These are phyloP conservation scores for Leptosphaerulina australis DNA, from an alignment of 2,329 filamentous ascomycete species.

Conservation along the genomic window DNA sequence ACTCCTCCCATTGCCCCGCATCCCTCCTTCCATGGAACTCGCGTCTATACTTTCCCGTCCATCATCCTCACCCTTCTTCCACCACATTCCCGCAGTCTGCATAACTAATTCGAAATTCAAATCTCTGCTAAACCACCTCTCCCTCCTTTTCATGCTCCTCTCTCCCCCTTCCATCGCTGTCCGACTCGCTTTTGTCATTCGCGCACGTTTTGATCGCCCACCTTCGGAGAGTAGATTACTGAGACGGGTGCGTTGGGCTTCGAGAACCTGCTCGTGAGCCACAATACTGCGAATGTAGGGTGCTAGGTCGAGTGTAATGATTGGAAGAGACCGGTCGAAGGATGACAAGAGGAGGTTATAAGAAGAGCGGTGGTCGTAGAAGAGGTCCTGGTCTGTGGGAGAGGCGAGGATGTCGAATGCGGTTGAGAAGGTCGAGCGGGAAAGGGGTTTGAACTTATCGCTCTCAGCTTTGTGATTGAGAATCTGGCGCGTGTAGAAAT, in stretches of 20 bases:
- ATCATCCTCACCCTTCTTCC: slow-evolving; percentile 18
- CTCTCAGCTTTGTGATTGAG: slow-evolving; percentile 29
- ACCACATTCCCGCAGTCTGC: slow-evolving; percentile 59
- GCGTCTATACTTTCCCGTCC: slow-evolving; percentile 1
- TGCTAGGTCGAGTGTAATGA: slow-evolving; percentile 77
- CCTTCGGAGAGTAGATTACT: slow-evolving; percentile 68
- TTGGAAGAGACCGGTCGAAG: slow-evolving; percentile 72
- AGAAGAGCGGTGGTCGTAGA: slow-evolving; percentile 38
- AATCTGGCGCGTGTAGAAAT: slow-evolving; percentile 33
- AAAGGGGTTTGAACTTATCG: slow-evolving; percentile 34
- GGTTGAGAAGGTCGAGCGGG: slow-evolving; percentile 50
- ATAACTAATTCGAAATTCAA: slow-evolving; percentile 68
- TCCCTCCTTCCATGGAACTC: slow-evolving; percentile 1
- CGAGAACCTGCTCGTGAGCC: slow-evolving; percentile 72
- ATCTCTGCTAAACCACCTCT: slow-evolving; percentile 71
- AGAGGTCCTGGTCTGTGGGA: slow-evolving; percentile 30
- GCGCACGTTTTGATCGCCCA: slow-evolving; percentile 62
- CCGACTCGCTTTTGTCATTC: slow-evolving; percentile 75
- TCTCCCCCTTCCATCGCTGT: slow-evolving; percentile 78
- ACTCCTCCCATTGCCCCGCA: slow-evolving; percentile 7
- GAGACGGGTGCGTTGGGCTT: slow-evolving; percentile 68
- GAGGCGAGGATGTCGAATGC: slow-evolving; percentile 59
- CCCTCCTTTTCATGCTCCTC: slow-evolving; percentile 68
- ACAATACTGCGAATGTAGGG: slow-evolving; percentile 90
- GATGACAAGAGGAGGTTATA: slow-evolving; percentile 69